phyloP scores from a whole-genome alignment of 2,329 filamentous ascomycete genomes.

The Periconia macrospinosa region DNA sequence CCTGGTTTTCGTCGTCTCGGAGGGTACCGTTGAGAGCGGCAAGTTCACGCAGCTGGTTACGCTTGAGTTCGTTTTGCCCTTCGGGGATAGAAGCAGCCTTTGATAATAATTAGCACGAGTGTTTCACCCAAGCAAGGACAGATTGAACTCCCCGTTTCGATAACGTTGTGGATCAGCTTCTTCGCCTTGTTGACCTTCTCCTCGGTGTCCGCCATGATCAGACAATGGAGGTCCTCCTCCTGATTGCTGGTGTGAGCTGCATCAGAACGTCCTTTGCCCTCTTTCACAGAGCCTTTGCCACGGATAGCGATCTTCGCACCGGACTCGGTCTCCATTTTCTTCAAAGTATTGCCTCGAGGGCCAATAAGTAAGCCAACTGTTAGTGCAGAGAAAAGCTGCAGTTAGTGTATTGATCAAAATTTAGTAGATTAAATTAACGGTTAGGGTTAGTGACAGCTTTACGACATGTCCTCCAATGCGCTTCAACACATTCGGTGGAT shows the following conservation, averaged over 20 bases:
- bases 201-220: constrained; percentile 99
- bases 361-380: constrained; percentile 99
- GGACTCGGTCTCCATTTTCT: constrained; percentile 99
- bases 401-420: constrained; percentile 72
- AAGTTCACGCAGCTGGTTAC: constrained; percentile 96
- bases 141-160: constrained; percentile 79
- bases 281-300: constrained; percentile 99
- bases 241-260: constrained; percentile 99
- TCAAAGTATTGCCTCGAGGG: constrained; percentile 98
- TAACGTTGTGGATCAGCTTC: constrained; percentile 96
- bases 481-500: constrained; percentile 27
- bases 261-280: constrained; percentile 98
- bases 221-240: constrained; percentile 97
- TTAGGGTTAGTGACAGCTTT: constrained; percentile 46
- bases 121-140: neutral
- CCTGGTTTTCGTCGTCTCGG: constrained; percentile 98
- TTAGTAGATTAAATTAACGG: constrained; percentile 27
- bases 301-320: constrained; percentile 98
- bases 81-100: constrained; percentile 98
- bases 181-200: constrained; percentile 99
- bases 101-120: constrained; percentile 30
- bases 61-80: constrained; percentile 98
- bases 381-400: constrained; percentile 74
- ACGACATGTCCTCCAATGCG: constrained; percentile 39
- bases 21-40: constrained; percentile 98